phyloP scores from a whole-genome alignment of 148 eudicot species.

The Silene latifolia region DNA sequence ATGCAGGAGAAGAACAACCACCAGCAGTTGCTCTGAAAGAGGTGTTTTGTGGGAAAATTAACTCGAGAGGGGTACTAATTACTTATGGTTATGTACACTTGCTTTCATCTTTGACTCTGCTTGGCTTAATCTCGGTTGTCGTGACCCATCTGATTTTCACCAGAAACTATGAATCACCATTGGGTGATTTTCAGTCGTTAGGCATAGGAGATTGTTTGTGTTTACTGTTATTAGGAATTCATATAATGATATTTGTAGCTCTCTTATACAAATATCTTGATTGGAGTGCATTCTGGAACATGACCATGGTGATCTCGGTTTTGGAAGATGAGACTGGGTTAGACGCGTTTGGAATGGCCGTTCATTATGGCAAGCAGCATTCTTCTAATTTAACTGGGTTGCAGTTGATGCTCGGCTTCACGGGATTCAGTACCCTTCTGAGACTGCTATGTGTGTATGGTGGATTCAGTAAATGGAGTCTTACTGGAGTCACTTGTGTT shows the following conservation, averaged over 20 bases:
- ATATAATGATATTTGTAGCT: not conserved
- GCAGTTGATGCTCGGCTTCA: conserved; percentile 15
- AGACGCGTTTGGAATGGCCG: conserved; percentile 20
- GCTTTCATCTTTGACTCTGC: not conserved
- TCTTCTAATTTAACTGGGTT: conserved; percentile 17
- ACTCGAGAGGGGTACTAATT: not conserved
- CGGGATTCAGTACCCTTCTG: not conserved
- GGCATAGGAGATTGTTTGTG: not conserved
- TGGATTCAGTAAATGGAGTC: not conserved
- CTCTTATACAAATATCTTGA: conserved; percentile 20
- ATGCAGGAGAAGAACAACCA: not conserved
- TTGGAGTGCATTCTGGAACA: conserved; percentile 28
- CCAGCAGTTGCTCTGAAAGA: not conserved
- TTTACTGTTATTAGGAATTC: not conserved
- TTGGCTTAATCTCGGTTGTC: conserved; percentile 5
- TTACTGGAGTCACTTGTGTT: not conserved
- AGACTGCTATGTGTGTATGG: conserved; percentile 15
- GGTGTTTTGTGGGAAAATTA: not conserved
- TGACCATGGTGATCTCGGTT: conserved; percentile 32
- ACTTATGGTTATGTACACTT: conserved; percentile 13
- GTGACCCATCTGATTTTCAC: not conserved
- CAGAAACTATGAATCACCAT: no score
- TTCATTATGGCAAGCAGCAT: conserved; percentile 16
- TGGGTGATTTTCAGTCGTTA: not conserved
- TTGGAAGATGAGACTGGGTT: conserved; percentile 23